A percentile compares a stretch with the other conserved stretches of the same genome.
Evolutionary conservation across 352 stramenopile genomes (phyloP).

Genomic region (Pythium brachiatum): DNA sequence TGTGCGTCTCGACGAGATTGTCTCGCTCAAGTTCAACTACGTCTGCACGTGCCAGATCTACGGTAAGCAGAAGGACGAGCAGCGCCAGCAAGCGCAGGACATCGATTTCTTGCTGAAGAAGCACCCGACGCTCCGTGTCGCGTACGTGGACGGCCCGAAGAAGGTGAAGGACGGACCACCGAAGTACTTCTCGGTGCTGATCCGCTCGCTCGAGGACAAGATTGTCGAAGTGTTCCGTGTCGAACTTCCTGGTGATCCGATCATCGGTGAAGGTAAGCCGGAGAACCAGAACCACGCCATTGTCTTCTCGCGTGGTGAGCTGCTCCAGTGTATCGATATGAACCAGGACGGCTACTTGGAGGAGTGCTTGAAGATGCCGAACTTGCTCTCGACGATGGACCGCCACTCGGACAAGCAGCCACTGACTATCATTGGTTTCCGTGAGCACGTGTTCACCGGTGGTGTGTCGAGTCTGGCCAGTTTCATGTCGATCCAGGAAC

Average conservation of each 20-base stretch:
- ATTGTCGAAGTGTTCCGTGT: slow-evolving; percentile 84
- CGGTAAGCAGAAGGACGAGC: slow-evolving; percentile 83
- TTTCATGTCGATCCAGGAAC: slow-evolving; percentile 87
- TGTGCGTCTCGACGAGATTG: slow-evolving; percentile 79
- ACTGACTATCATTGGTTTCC: slow-evolving; percentile 84
- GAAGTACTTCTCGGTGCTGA: slow-evolving; percentile 83
- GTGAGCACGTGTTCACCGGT: slow-evolving; percentile 83
- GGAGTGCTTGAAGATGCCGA: slow-evolving; percentile 80
- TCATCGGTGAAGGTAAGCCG: slow-evolving; percentile 86
- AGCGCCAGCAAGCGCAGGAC: slow-evolving; percentile 61
- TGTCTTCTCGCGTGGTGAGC: slow-evolving; percentile 82
- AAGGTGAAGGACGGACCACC: slow-evolving; percentile 85
- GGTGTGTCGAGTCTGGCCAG: slow-evolving; percentile 80
- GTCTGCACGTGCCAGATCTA: slow-evolving; percentile 88
- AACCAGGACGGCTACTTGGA: slow-evolving; percentile 88
- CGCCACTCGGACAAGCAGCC: slow-evolving; percentile 60
- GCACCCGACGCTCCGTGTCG: slow-evolving; percentile 70
- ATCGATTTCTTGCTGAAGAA: slow-evolving; percentile 78
- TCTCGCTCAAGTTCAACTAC: slow-evolving; percentile 89
- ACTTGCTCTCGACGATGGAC: slow-evolving; percentile 80
- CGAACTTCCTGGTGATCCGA: slow-evolving; percentile 79
- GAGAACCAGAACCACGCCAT: slow-evolving; percentile 90
- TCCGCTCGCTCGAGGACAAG: slow-evolving; percentile 64
- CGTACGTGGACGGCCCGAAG: slow-evolving; percentile 85
- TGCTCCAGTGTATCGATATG: slow-evolving; percentile 91